phyloP scores from a whole-genome alignment of 2,329 filamentous ascomycete species.

The Cordyceps cicadae region DNA sequence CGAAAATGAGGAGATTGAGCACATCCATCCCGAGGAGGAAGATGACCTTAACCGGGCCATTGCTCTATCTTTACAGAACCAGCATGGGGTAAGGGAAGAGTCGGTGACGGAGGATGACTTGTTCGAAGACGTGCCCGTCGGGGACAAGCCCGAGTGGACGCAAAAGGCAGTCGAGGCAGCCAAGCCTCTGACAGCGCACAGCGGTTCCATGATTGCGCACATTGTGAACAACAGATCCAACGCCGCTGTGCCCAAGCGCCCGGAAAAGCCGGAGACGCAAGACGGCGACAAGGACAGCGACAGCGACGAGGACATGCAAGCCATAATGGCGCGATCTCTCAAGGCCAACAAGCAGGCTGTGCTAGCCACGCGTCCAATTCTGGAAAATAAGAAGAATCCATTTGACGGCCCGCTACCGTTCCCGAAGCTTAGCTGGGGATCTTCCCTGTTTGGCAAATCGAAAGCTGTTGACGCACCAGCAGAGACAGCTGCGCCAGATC shows the following conservation, averaged over 20 bases:
- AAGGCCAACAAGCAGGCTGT: constrained; percentile 43
- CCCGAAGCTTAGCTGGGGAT: constrained; percentile 69
- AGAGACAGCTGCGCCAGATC: not conserved
- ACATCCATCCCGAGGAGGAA: constrained; percentile 31
- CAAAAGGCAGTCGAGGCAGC: constrained; percentile 44
- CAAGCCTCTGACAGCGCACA: constrained; percentile 42
- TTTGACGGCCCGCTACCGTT: constrained; percentile 83
- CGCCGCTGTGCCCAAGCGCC: constrained; percentile 44
- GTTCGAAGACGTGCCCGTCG: constrained; percentile 41
- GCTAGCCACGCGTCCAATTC: constrained; percentile 28
- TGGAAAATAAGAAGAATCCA: constrained; percentile 50
- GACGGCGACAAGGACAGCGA: constrained; percentile 45
- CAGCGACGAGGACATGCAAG: constrained; percentile 71
- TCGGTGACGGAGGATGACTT: constrained; percentile 32
- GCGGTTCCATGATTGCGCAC: constrained; percentile 58
- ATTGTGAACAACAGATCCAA: constrained; percentile 67
- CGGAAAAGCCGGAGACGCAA: constrained; percentile 15
- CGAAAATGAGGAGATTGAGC: constrained; percentile 29
- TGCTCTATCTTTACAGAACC: constrained; percentile 69
- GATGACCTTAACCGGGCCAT: constrained; percentile 74
- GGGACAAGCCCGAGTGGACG: constrained; percentile 41
- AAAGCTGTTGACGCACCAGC: constrained; percentile 14
- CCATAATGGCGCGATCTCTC: constrained; percentile 65
- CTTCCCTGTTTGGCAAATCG: constrained; percentile 46
- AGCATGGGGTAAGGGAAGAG: constrained; percentile 35